Evolutionary conservation across 1,284 basidiomycete species (phyloP).

Genomic region (Ganoderma resinaceum): DNA sequence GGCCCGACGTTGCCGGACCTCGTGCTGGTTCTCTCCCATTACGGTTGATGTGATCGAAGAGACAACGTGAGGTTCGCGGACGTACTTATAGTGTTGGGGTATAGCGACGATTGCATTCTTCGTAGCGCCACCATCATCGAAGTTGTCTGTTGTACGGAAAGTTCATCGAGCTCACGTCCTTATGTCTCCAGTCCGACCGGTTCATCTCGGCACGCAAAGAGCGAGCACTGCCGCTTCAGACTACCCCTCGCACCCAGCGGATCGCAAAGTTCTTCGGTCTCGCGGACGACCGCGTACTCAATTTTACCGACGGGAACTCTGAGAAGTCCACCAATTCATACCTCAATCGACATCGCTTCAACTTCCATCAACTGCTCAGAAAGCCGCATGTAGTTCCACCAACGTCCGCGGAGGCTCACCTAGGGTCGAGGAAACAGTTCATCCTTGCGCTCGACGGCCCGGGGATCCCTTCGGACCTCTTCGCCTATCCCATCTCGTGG

Average conservation of each 20-base stretch:
- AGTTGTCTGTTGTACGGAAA: not conserved
- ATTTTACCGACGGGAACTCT: slow-evolving; percentile 43
- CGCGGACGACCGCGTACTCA: slow-evolving; percentile 52
- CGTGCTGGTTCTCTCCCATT: not conserved
- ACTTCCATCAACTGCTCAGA: slow-evolving; percentile 48
- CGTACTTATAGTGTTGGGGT: no score
- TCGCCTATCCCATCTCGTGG: slow-evolving; percentile 56
- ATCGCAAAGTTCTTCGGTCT: slow-evolving; percentile 56
- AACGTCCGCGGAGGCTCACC: slow-evolving; percentile 50
- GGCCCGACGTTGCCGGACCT: slow-evolving; percentile 8
- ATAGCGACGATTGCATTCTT: not conserved
- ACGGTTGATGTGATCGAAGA: not conserved
- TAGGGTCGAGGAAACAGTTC: slow-evolving; percentile 53
- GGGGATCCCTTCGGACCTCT: slow-evolving; percentile 52
- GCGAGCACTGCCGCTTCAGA: slow-evolving; percentile 49
- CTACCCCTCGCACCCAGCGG: slow-evolving; percentile 54
- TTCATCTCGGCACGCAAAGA: slow-evolving; percentile 51
- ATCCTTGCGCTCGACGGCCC: slow-evolving; percentile 57
- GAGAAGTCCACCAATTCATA: slow-evolving; percentile 39
- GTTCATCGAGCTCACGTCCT: not conserved
- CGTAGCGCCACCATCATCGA: not conserved
- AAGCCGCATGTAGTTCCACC: slow-evolving; percentile 41
- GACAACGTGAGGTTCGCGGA: not conserved
- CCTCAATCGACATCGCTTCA: slow-evolving; percentile 45
- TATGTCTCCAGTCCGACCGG: slow-evolving; percentile 49